A percentile compares a stretch with the other conserved stretches of the same genome.
Conservation (phyloP, 805 yeast genomes). For the Suhomyces tanzawaensis region DNA sequence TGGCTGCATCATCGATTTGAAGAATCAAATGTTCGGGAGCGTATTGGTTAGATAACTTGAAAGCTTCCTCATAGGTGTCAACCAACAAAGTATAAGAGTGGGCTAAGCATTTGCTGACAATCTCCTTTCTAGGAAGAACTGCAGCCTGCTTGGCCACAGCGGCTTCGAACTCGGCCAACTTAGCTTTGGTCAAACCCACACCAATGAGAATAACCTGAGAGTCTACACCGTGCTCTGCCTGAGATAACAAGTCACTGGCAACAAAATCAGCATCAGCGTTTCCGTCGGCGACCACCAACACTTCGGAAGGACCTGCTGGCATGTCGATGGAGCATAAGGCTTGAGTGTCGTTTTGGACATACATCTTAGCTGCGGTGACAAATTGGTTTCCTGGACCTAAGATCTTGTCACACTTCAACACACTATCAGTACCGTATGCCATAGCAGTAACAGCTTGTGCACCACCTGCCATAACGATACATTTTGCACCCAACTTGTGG, state of each 20-base stretch:
- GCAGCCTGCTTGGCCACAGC: constrained; percentile 85
- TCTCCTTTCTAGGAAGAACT: constrained; percentile 85
- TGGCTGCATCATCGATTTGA: constrained; percentile 78
- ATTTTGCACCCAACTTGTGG: constrained; percentile 86
- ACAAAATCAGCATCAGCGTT: constrained; percentile 92
- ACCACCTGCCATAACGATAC: constrained; percentile 95
- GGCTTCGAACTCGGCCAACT: constrained; percentile 68
- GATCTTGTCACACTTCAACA: constrained; percentile 93
- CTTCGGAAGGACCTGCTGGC: constrained; percentile 99
- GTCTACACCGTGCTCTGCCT: constrained; percentile 98
- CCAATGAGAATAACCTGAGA: constrained; percentile 94
- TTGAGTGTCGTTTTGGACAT: constrained; percentile 90
- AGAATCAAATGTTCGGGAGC: constrained; percentile 98
- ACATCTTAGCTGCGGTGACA: constrained; percentile 98
- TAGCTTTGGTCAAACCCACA: constrained; percentile 59
- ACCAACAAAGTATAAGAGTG: constrained; percentile 84
- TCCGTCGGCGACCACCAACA: constrained; percentile 88
- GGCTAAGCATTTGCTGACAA: constrained; percentile 85
- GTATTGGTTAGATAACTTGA: constrained; percentile 81
- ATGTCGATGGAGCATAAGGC: constrained; percentile 96
- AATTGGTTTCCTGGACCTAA: constrained; percentile 99
- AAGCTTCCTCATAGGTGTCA: constrained; percentile 70
- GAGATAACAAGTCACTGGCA: constrained; percentile 93
- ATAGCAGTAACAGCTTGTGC: constrained; percentile 98
- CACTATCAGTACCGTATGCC: constrained; percentile 96